A percentile compares a stretch with the other conserved stretches of the same genome.
phyloP scores from a whole-genome alignment of 768 basidiomycete species.

The Lactarius trivialis region DNA sequence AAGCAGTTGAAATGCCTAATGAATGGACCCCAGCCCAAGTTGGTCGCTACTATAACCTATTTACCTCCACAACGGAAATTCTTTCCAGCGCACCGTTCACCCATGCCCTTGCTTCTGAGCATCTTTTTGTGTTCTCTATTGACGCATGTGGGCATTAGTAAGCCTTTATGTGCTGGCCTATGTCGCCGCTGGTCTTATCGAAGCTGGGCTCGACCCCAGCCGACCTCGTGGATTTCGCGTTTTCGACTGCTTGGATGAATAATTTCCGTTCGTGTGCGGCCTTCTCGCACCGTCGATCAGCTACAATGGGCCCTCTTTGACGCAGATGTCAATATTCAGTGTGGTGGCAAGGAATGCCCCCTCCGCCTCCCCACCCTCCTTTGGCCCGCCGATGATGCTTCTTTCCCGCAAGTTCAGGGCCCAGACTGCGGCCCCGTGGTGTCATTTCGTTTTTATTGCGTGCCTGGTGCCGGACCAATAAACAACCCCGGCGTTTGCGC shows the following conservation, averaged over 20 bases:
- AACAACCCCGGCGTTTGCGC: constrained; percentile 11
- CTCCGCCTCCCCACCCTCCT: background rate
- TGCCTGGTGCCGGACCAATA: constrained; percentile 18
- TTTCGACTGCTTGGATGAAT: constrained; percentile 9
- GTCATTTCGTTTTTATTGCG: constrained; percentile 6
- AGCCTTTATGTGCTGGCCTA: constrained; percentile 8
- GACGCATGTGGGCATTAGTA: constrained; percentile 13
- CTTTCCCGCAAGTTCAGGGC: constrained; percentile 7
- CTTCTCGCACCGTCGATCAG: constrained; percentile 14
- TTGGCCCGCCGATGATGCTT: background rate
- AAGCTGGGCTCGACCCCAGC: background rate
- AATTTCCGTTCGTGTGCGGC: constrained; percentile 4
- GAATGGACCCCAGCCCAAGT: background rate
- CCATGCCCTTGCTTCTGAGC: constrained; percentile 4
- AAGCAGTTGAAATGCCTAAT: constrained; percentile 20
- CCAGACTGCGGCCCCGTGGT: constrained; percentile 20
- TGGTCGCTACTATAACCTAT: constrained; percentile 11
- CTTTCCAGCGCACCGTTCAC: constrained; percentile 6
- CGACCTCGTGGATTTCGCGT: constrained; percentile 19
- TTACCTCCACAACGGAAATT: constrained; percentile 13
- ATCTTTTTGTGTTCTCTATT: constrained; percentile 12
- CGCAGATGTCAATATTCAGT: background rate
- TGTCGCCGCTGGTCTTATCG: constrained; percentile 2
- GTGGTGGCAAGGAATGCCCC: no score
- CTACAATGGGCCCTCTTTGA: constrained; percentile 3